Base-by-base conservation (phyloP, 345 rosid genomes). In the Euphorbia pulcherrima region DNA sequence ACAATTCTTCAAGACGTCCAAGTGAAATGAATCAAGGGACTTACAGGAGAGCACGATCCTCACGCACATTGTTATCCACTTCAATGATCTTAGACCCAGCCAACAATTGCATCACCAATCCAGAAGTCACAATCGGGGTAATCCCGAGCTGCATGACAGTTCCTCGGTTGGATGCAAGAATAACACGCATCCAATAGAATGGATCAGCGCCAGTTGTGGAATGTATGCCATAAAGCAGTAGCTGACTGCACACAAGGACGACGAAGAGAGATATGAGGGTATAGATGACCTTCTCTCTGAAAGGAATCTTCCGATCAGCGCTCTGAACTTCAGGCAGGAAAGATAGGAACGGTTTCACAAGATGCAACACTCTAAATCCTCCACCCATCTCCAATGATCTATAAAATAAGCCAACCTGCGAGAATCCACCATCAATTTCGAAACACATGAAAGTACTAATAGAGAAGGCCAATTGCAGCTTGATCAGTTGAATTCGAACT, bases 141-240 rank as follows among this genome's bases (percentile, higher is more conserved):
- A 88, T 88, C 60, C 92, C 92, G 16, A 88, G 87, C 75, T 88
- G 88, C 92, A 88, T 86, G 7, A 84, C 92, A 16, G 92, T 86
- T 2, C 92, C 92, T 60, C 90, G 92, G 68, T 79, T 88, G 0
- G 92, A 88, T 0, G 90, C 92, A 41, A 88, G 92, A 56, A 85
- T 88, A 54, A 85, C 92, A 68, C 90, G 90, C 88, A 88, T 86
- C 92, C 90, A 85, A 47, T 88, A 85, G 76, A 88, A 88, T 0
- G 92, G 92, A 80, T 88, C 90, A 0, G 88, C 92, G 18, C 88
- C 90, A 0, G 90, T 88, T 0, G 90, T 86, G 1, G 90, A 85
- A 40, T 87, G 92, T 1, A 87, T 87, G 6, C 90, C 90, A 79
- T 85, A 86, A 23, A 88, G 90, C 4, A 88, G 92, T 39, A 88